Conservation (phyloP, 2,329 filamentous ascomycete genomes). For the Ascochyta fabae region DNA sequence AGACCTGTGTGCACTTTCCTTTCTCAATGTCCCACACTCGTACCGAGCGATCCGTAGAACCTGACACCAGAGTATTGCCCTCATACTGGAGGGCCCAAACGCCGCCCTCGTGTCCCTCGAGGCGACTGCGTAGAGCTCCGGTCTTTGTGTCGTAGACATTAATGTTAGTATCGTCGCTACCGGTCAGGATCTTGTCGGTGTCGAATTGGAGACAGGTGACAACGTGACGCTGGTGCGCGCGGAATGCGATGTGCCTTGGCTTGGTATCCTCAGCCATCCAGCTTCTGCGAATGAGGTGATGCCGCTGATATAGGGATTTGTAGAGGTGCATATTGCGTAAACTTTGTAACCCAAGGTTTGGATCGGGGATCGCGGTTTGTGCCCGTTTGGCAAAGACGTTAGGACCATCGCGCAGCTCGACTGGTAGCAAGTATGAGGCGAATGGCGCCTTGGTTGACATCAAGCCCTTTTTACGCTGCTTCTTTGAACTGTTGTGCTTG, state of each 20-base stretch:
- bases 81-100: conserved; percentile 98
- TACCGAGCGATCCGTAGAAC: conserved; percentile 95
- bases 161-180: conserved; percentile 96
- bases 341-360: conserved; percentile 77
- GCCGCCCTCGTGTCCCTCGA: conserved; percentile 93
- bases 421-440: conserved; percentile 55
- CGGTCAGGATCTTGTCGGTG: conserved; percentile 96
- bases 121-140: conserved; percentile 78
- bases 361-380: conserved; percentile 80
- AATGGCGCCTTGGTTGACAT: conserved; percentile 52
- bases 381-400: conserved; percentile 86
- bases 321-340: conserved; percentile 87
- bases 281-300: conserved; percentile 85
- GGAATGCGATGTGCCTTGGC: conserved; percentile 91
- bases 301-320: conserved; percentile 94
- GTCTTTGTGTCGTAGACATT: conserved; percentile 98
- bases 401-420: conserved; percentile 74
- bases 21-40: conserved; percentile 98
- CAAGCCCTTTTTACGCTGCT: conserved; percentile 62
- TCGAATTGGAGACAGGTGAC: conserved; percentile 98
- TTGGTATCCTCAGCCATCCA: conserved; percentile 87
- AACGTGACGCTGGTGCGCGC: conserved; percentile 94
- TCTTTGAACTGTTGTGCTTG: conserved; percentile 55
- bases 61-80: conserved; percentile 92
- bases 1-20: conserved; percentile 90